Conservation (phyloP, 495 filamentous ascomycete species). For the Neurospora sublineolata region DNA sequence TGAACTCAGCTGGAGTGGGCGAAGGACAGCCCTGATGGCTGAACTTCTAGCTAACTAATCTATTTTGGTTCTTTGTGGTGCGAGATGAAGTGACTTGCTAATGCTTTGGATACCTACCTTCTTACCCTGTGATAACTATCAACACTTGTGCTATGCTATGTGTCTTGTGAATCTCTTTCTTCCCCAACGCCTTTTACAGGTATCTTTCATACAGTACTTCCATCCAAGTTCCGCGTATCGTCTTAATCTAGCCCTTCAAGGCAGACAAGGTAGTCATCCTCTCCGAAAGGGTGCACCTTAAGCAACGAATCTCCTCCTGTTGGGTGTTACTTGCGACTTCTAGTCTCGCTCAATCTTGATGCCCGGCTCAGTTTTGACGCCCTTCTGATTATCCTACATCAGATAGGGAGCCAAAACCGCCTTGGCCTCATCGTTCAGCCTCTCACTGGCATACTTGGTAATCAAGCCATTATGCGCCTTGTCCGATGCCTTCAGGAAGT, state of each 20-base stretch:
- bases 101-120: background rate
- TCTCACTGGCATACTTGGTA: conserved; percentile 23
- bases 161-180: background rate
- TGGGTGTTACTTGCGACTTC: background rate
- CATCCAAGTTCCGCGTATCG: background rate
- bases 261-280: background rate
- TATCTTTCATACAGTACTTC: background rate
- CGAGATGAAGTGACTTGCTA: background rate
- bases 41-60: background rate
- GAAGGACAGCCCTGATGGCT: background rate
- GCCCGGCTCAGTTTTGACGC: background rate
- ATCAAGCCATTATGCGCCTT: conserved; percentile 29
- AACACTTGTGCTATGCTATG: background rate
- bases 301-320: background rate
- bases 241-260: background rate
- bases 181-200: background rate
- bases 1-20: background rate
- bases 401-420: conserved; percentile 32
- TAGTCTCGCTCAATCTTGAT: background rate
- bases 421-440: conserved; percentile 30
- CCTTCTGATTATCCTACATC: conserved; percentile 8
- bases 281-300: background rate
- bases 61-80: background rate
- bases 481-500: conserved; percentile 50
- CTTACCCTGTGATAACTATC: background rate